phyloP scores from a whole-genome alignment of 176 grass and related monocot species.

The Ensete glaucum region DNA sequence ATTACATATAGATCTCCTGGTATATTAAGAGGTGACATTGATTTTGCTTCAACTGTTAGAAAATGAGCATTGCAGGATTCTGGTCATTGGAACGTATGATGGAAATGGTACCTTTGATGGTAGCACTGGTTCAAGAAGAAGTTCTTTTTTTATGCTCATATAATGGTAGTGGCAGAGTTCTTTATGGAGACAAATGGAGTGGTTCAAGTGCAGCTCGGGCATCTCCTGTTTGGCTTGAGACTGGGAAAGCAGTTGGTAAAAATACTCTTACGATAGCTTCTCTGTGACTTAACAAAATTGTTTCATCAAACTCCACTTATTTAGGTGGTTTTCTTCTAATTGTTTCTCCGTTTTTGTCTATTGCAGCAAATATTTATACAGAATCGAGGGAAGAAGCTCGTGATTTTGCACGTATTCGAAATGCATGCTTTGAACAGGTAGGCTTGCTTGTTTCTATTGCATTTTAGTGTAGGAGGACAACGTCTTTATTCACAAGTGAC shows the following conservation, averaged over 20 bases:
- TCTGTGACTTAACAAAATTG: slow-evolving; percentile 7
- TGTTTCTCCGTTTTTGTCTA: slow-evolving; percentile 9
- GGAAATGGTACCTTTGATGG: slow-evolving; percentile 50
- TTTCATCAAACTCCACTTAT: slow-evolving; percentile 2
- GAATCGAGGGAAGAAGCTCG: slow-evolving; percentile 92
- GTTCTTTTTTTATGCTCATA: slow-evolving; percentile 39
- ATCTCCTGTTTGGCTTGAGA: slow-evolving; percentile 85
- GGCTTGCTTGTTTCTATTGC: background rate
- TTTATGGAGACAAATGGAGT: slow-evolving; percentile 65
- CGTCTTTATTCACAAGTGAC: background rate
- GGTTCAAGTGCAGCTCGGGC: slow-evolving; percentile 28
- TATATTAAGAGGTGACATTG: slow-evolving; percentile 41
- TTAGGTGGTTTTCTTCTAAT: slow-evolving; percentile 15
- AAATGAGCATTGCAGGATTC: slow-evolving; percentile 59
- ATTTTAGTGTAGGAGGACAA: background rate
- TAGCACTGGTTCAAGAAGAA: slow-evolving; percentile 37
- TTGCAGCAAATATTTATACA: slow-evolving; percentile 65
- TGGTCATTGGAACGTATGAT: slow-evolving; percentile 53
- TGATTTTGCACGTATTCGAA: slow-evolving; percentile 80
- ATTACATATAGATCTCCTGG: slow-evolving; percentile 28
- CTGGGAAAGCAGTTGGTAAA: slow-evolving; percentile 85
- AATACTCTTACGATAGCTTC: slow-evolving; percentile 20
- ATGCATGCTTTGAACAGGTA: slow-evolving; percentile 98
- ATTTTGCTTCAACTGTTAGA: slow-evolving; percentile 84
- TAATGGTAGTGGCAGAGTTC: slow-evolving; percentile 40